Percentiles rank a stretch among this genome's conserved stretches.
Evolutionary conservation across 1,139 yeast genomes (phyloP).

Genomic region (Magnusiomyces tetraspermus): DNA sequence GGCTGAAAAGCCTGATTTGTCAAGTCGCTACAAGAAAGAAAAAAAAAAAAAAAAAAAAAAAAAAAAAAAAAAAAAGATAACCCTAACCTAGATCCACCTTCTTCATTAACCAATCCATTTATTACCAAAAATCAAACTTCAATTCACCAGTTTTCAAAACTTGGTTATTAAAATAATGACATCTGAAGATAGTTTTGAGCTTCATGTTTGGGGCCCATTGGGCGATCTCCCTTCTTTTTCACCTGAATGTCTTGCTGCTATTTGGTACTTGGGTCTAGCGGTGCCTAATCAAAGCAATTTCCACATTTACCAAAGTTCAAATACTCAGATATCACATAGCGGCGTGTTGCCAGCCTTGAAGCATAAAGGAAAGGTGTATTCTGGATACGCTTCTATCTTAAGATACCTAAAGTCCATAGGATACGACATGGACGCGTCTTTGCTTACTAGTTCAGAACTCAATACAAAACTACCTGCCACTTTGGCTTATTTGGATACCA

Average conservation of each 20-base stretch:
- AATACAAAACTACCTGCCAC: conserved; percentile 14
- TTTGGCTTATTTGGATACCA: conserved; percentile 35
- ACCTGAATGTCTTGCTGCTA: conserved; percentile 38
- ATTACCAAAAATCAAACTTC: background rate
- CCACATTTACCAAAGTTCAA: conserved; percentile 45
- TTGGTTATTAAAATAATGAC: background rate
- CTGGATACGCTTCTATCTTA: conserved; percentile 47
- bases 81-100: background rate
- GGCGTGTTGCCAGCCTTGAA: conserved; percentile 50
- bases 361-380: conserved; percentile 27
- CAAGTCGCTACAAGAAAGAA: too few relatives aligned
- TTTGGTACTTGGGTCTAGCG: conserved; percentile 30
- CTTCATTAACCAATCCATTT: conserved; percentile 3
- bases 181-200: conserved; percentile 26
- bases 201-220: conserved; percentile 52
- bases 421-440: conserved; percentile 19
- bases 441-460: conserved; percentile 13
- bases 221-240: conserved; percentile 32
- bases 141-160: background rate
- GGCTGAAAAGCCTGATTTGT: too few relatives aligned
- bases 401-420: conserved; percentile 27
- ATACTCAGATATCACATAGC: conserved; percentile 44
- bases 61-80: background rate
- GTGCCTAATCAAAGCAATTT: conserved; percentile 23
- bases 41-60: too few relatives aligned